A percentile compares a stretch with the other conserved stretches of the same genome.
Conservation (phyloP, 257 asterid species). For the Plantago major region DNA sequence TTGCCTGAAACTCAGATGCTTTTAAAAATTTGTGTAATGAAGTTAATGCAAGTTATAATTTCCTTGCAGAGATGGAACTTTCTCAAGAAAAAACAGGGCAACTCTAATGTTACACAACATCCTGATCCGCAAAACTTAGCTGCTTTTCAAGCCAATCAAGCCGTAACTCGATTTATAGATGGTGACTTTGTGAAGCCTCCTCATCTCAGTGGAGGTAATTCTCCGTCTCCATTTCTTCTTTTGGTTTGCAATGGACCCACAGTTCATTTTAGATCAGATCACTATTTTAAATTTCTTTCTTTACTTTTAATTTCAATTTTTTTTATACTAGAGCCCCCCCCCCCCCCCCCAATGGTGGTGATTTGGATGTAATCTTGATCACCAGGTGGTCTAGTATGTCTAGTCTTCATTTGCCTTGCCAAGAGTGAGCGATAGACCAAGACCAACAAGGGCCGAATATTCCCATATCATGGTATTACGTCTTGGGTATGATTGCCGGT, state of each 20-base stretch:
- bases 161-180: slow-evolving; percentile 52
- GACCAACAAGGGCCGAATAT: too few relatives aligned
- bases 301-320: not conserved
- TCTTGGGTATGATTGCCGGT: too few relatives aligned
- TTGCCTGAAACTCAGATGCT: not conserved
- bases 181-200: slow-evolving; percentile 45
- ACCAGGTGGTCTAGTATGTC: too few relatives aligned
- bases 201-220: slow-evolving; percentile 41
- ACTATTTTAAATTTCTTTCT: too few relatives aligned
- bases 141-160: slow-evolving; percentile 55
- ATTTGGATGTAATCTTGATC: too few relatives aligned
- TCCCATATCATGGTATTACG: too few relatives aligned
- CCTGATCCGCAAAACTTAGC: slow-evolving; percentile 67
- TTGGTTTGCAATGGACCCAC: slow-evolving; percentile 10
- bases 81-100: slow-evolving; percentile 55
- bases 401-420: too few relatives aligned
- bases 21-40: slow-evolving; percentile 8
- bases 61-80: slow-evolving; percentile 70
- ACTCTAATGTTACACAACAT: slow-evolving; percentile 43
- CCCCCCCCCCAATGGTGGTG: too few relatives aligned
- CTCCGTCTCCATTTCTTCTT: slow-evolving; percentile 16
- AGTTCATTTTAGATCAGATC: not conserved
- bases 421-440: too few relatives aligned
- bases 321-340: not conserved
- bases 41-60: slow-evolving; percentile 9